Evolutionary conservation across 2,329 filamentous ascomycete genomes (phyloP).

Genomic region (Aspergillus alliaceus): DNA sequence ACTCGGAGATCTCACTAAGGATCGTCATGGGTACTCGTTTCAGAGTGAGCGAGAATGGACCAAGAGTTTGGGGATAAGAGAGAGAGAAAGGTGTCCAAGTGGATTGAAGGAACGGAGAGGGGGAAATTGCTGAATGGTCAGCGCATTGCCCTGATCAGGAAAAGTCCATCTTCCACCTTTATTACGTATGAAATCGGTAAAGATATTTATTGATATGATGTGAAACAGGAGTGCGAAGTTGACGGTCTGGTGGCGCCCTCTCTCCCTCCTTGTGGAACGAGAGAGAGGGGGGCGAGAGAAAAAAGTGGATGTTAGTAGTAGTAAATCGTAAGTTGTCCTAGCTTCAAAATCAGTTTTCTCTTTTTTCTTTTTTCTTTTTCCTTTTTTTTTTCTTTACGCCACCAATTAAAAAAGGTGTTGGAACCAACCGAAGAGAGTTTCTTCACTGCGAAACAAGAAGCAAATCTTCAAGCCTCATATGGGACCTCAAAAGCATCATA

Average conservation of each 20-base stretch:
- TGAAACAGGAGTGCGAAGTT: not conserved
- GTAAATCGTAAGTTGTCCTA: not conserved
- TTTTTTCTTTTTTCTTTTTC: too few species aligned
- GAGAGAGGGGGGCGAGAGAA: conserved; percentile 3
- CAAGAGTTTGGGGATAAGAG: not conserved
- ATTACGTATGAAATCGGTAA: too few species aligned
- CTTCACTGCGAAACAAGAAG: too few species aligned
- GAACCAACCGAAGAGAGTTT: too few species aligned
- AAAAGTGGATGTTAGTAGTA: not conserved
- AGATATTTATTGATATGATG: not conserved
- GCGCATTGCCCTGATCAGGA: conserved; percentile 28
- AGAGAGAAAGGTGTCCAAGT: conserved; percentile 10
- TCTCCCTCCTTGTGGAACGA: not conserved
- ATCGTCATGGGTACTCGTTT: conserved; percentile 22
- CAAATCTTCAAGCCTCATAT: too few species aligned
- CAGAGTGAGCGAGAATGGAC: conserved; percentile 11
- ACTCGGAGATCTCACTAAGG: conserved; percentile 18
- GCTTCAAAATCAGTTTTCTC: too few species aligned
- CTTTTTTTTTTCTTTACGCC: too few species aligned
- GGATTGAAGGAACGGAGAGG: conserved; percentile 15
- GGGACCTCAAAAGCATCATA: too few species aligned
- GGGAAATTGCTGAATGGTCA: conserved; percentile 25
- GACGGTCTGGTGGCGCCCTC: not conserved
- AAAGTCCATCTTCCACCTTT: conserved; percentile 22
- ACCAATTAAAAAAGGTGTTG: too few species aligned